Conservation (phyloP, 345 rosid species). For the Rubroshorea leprosula region DNA sequence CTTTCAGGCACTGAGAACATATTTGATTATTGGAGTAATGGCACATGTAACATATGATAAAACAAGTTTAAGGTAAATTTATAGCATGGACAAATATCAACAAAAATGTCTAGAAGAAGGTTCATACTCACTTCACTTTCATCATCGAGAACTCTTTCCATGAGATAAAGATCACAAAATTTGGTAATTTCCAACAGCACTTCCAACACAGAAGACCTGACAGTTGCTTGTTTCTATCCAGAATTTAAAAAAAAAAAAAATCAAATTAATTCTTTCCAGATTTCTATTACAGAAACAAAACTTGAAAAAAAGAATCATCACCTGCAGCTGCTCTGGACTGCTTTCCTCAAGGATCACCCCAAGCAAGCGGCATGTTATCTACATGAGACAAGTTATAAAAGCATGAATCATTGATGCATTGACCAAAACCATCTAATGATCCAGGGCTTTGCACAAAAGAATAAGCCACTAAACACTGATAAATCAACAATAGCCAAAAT, state of each 20-base stretch:
- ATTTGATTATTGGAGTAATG: not conserved
- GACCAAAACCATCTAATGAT: too few relatives aligned
- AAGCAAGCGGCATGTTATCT: conserved; percentile 91
- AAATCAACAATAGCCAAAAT: too few relatives aligned
- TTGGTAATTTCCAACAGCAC: conserved; percentile 89
- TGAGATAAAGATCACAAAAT: conserved; percentile 89
- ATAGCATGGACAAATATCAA: conserved; percentile 5
- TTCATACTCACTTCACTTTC: conserved; percentile 69
- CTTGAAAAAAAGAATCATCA: conserved; percentile 8
- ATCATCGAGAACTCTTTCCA: conserved; percentile 97
- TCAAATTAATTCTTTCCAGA: conserved; percentile 7
- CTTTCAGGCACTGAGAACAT: not conserved
- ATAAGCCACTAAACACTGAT: not conserved
- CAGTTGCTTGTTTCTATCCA: conserved; percentile 76
- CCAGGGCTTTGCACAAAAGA: not conserved
- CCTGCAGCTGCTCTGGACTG: conserved; percentile 88
- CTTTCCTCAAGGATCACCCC: conserved; percentile 90
- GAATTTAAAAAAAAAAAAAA: conserved; percentile 10
- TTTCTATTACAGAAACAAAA: not conserved
- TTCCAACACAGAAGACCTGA: conserved; percentile 84
- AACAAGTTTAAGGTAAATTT: conserved; percentile 6
- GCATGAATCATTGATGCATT: not conserved
- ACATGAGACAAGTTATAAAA: conserved; percentile 5
- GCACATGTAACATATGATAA: not conserved
- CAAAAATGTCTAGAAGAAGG: not conserved